These are phyloP conservation scores for Calonectria fujianensis DNA, from an alignment of 2,329 filamentous ascomycete species.

Conservation along the genomic window DNA sequence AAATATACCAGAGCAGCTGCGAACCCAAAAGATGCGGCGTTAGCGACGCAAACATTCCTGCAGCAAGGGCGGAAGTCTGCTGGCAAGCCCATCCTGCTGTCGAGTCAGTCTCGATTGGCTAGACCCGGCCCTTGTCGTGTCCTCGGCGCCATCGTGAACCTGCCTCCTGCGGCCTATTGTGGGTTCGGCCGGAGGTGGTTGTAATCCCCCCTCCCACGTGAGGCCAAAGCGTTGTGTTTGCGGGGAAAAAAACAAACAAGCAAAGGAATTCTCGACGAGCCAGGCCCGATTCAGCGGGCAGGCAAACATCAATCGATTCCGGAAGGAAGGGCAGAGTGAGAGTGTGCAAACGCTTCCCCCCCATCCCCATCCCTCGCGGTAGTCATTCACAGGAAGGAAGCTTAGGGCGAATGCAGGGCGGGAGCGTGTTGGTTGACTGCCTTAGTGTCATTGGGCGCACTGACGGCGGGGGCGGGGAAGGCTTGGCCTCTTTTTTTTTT, in stretches of 20 bases:
- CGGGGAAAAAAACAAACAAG: constrained; percentile 38
- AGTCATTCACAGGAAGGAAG: constrained; percentile 28
- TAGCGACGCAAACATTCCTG: constrained; percentile 13
- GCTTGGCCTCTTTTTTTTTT: neutral
- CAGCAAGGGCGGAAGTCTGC: neutral
- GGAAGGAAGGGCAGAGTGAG: constrained; percentile 37
- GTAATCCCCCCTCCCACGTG: constrained; percentile 28
- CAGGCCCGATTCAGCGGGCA: constrained; percentile 39
- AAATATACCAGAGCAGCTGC: constrained; percentile 6
- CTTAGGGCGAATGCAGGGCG: constrained; percentile 45
- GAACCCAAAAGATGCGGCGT: constrained; percentile 19
- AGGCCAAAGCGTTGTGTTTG: constrained; percentile 37
- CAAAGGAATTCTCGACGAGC: constrained; percentile 43
- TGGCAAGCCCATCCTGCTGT: neutral
- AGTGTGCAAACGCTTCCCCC: neutral
- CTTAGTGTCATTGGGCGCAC: constrained; percentile 30
- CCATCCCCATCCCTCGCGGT: too few species aligned
- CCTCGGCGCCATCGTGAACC: neutral
- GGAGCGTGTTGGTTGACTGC: constrained; percentile 40
- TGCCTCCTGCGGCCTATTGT: neutral
- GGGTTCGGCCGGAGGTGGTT: neutral
- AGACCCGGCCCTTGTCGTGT: constrained; percentile 4
- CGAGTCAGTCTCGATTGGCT: neutral
- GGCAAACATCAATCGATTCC: constrained; percentile 46
- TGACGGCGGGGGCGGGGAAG: constrained; percentile 33